Conservation (phyloP, 768 basidiomycete genomes). For the Boletus reticulatus region DNA sequence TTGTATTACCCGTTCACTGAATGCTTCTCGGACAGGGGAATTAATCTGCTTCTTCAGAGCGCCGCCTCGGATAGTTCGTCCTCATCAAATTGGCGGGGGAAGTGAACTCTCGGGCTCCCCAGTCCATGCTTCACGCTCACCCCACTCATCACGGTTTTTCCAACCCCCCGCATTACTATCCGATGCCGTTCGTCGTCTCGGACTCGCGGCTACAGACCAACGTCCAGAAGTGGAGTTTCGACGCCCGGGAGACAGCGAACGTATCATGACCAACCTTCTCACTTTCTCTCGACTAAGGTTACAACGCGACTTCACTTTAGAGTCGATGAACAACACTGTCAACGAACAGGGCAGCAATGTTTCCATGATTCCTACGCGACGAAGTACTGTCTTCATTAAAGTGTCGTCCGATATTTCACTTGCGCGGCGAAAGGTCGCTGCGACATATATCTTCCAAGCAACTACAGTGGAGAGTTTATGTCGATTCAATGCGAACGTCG, state of each 20-base stretch:
- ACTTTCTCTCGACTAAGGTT: constrained; percentile 50
- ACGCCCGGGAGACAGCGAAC: constrained; percentile 49
- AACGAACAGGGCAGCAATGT: constrained; percentile 17
- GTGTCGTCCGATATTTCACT: constrained; percentile 47
- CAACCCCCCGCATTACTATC: constrained; percentile 70
- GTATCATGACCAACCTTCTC: constrained; percentile 76
- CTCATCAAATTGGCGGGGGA: constrained; percentile 35
- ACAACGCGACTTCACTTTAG: constrained; percentile 39
- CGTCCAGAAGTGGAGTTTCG: constrained; percentile 39
- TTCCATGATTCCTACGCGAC: constrained; percentile 35
- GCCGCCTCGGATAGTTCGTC: constrained; percentile 69
- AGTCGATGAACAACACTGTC: constrained; percentile 34
- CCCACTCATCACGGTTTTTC: constrained; percentile 33
- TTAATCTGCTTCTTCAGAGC: constrained; percentile 84
- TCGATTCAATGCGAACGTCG: constrained; percentile 56
- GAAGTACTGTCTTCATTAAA: constrained; percentile 61
- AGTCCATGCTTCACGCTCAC: constrained; percentile 24
- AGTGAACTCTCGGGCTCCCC: constrained; percentile 49
- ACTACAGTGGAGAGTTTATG: constrained; percentile 48
- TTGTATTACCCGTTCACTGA: constrained; percentile 1
- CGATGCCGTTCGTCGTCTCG: constrained; percentile 69
- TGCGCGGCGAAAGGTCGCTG: constrained; percentile 54
- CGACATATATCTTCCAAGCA: constrained; percentile 56
- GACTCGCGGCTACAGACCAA: constrained; percentile 59
- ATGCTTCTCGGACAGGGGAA: constrained; percentile 54